These are phyloP conservation scores for Stagonosporopsis vannaccii DNA, from an alignment of 2,329 filamentous ascomycete species.

Conservation along the genomic window DNA sequence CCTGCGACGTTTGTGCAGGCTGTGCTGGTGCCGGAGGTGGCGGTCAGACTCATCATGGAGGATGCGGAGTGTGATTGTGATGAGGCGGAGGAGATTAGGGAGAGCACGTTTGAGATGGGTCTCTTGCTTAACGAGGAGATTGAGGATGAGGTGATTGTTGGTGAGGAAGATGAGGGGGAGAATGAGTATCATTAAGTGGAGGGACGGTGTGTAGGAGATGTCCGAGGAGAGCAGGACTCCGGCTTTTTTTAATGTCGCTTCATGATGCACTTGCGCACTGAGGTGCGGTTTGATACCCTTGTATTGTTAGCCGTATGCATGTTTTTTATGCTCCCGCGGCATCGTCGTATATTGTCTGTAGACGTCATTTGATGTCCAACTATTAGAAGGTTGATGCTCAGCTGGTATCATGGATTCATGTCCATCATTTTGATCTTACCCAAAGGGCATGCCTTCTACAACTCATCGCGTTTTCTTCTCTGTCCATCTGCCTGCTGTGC, in stretches of 20 bases:
- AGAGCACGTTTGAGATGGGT: slow-evolving; percentile 72
- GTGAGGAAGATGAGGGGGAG: slow-evolving; percentile 22
- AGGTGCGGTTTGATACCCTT: slow-evolving; percentile 3
- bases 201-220: not conserved
- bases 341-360: not conserved
- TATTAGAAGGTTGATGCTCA: not conserved
- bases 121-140: slow-evolving; percentile 71
- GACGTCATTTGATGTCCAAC: not conserved
- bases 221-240: not conserved
- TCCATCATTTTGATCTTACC: not conserved
- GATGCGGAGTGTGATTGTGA: slow-evolving; percentile 58
- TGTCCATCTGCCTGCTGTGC: slow-evolving; percentile 8
- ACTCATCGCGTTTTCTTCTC: slow-evolving; percentile 19
- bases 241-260: not conserved
- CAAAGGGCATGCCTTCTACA: not conserved
- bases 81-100: slow-evolving; percentile 63
- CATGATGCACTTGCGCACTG: not conserved
- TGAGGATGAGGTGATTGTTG: slow-evolving; percentile 56
- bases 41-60: slow-evolving; percentile 63
- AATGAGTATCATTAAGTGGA: slow-evolving; percentile 23
- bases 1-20: slow-evolving; percentile 47
- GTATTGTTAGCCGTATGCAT: not conserved
- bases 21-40: slow-evolving; percentile 75
- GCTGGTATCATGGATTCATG: not conserved
- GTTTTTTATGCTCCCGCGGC: not conserved